phyloP scores from a whole-genome alignment of 306 rosid genomes.

The Gillenia trifoliata region DNA sequence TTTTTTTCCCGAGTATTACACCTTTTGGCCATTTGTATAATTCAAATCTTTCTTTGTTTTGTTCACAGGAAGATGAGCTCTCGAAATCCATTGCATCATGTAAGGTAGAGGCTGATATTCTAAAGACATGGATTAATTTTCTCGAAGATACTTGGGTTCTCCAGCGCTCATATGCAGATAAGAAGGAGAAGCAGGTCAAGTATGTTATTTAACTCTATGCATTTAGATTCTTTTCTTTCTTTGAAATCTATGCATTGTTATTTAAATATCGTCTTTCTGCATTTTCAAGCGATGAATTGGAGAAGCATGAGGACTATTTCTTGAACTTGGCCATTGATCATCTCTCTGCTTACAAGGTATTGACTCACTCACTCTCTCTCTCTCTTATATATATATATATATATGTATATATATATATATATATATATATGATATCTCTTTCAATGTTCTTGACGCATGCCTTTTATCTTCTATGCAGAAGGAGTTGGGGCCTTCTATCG shows the following conservation, averaged over 20 bases:
- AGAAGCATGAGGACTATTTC: conserved; percentile 76
- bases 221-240: conserved; percentile 11
- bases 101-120: conserved; percentile 70
- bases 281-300: conserved; percentile 78
- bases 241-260: conserved; percentile 8
- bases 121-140: conserved; percentile 86
- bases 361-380: conserved; percentile 4
- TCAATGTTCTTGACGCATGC: conserved; percentile 1
- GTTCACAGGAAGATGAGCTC: conserved; percentile 83
- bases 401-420: neutral
- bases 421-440: neutral
- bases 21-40: conserved; percentile 1
- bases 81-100: conserved; percentile 66
- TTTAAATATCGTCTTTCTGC: conserved; percentile 19
- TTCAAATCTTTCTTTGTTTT: neutral
- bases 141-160: conserved; percentile 96
- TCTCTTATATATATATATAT: neutral
- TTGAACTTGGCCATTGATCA: conserved; percentile 68
- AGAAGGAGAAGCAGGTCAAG: conserved; percentile 74
- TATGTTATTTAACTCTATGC: conserved; percentile 38
- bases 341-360: conserved; percentile 82
- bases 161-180: conserved; percentile 60
- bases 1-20: neutral
- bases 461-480: conserved; percentile 49
- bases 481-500: conserved; percentile 80